Base-by-base conservation (phyloP, 352 stramenopile genomes). In the Phytophthora capsici region DNA sequence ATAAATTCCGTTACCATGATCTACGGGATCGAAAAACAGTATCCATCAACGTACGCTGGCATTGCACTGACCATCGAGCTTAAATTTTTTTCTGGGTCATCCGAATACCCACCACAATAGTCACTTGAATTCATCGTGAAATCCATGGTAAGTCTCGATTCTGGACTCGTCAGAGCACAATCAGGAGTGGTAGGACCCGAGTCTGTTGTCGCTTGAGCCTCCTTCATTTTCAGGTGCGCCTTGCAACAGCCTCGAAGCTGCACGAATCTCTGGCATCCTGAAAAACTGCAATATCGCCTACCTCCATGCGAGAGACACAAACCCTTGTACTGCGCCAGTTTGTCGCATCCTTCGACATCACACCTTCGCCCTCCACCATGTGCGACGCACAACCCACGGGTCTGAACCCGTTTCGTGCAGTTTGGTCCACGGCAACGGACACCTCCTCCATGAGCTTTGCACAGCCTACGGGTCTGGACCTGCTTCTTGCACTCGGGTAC, bases 401-500 rank as follows among this genome's bases (percentile, higher is more conserved):
- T 84, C 54, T 89, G 82, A 12, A 78, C 80, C 26, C 90, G 77
- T 38, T 91, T 91, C 69, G 74, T 77, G 60, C 83, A 91, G 43
- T 69, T 58, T 10, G 65, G 53, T 36, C 88, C 73, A 9, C 78
- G 83, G 62, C 86, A 94, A 6, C 82, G 80, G n/a, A 75, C 86
- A 46, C 86, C 86, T 45, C 86, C 86, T 48, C 86, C 86, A 41
- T 94, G 86, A 4, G 86, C 86, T 54, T 89, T 91, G 59, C 82
- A 91, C 9, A 86, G 67, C 2, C 82, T 77, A 2, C 80, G 66
- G n/a, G 80, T 89, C 63, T 91, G 82, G 13, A 73, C 82, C 65
- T 89, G 86, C 65, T 91, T 91, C 34, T 80, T 69, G 56, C 82
- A 91, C 12, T 67, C 72, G 7, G 71, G 57, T 45, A 81, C 69